Base-by-base conservation (phyloP, 768 basidiomycete species). In the Xanthoconium stramineum region DNA sequence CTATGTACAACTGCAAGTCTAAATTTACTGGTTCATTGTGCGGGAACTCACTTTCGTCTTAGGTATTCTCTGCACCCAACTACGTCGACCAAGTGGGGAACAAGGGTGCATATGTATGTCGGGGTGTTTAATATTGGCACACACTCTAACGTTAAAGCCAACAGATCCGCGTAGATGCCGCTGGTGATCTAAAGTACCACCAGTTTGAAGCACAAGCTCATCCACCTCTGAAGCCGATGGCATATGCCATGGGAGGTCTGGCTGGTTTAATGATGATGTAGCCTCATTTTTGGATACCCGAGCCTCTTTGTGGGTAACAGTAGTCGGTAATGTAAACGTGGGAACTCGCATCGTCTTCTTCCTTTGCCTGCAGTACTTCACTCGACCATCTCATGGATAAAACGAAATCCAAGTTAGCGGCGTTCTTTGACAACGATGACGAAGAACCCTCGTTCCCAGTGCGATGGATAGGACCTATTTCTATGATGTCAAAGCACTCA, bases 31-130 rank as follows among this genome's bases (percentile, higher is more conserved):
- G 1, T 50, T 35, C 14, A 20, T 47, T 19, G n/a, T 52, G 10
- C 50, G 19, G 4, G 67, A 66, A 55, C 55, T 57, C 47, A 62
- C 39, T 13, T 37, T 32, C 33, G 42, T 51, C 57, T 57, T 59
- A 91, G 89, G 89, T 93, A 8, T 95, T 94, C 71, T 94, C 91
- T 44, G 95, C 96, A 38, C 96, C 96, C 5, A 98, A 98, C 70
- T 94, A 95, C 63, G 89, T 93, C 29, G 94, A 96, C 73, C 90
- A 94, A 66, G 85, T 81, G 4, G 89, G 91, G 7, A 96, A 96
- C 74, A 94, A 92, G 73, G 94, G 89, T 11, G 94, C 94, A 57
- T 95, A 88, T 72, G 91, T 93, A 67, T 70, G 88, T 56, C 42
- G 15, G 51, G 38, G 20, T 30, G 44, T 43, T 42, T 50, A 43